Conservation (phyloP, 140 eudicot species). For the Cichorium intybus region DNA sequence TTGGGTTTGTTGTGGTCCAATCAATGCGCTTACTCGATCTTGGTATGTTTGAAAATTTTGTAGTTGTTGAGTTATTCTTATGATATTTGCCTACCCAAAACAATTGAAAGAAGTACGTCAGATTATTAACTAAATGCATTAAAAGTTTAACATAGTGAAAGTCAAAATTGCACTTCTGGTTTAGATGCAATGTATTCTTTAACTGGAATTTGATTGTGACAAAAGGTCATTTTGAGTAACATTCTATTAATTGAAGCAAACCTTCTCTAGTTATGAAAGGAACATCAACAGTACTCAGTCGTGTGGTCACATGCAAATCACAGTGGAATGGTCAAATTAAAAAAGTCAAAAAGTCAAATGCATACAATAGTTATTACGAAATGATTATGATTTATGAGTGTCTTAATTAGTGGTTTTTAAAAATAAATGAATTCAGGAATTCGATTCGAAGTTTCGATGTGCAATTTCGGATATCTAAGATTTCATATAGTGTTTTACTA, state of each 20-base stretch:
- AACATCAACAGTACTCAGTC: conserved; percentile 6
- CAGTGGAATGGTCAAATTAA: conserved; percentile 10
- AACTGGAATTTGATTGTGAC: conserved; percentile 17
- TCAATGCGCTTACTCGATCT: conserved; percentile 38
- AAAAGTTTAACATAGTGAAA: not conserved
- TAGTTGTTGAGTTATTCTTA: conserved; percentile 53
- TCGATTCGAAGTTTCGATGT: no score
- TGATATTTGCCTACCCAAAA: conserved; percentile 51
- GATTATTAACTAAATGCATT: conserved; percentile 1
- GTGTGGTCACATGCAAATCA: conserved; percentile 17
- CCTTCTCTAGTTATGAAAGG: conserved; percentile 24
- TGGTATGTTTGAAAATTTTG: conserved; percentile 53
- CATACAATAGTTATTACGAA: not conserved
- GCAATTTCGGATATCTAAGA: no score
- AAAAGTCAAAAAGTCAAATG: not conserved
- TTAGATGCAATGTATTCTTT: conserved; percentile 15
- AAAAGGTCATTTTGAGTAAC: conserved; percentile 12
- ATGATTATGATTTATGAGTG: not conserved
- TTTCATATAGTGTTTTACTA: no score
- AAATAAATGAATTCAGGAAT: no score
- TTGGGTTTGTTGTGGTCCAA: conserved; percentile 42
- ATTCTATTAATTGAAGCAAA: conserved; percentile 13
- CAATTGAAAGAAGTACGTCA: conserved; percentile 1
- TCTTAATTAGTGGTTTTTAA: not conserved
- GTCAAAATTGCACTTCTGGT: conserved; percentile 3